Conservation (phyloP, 371 early-diverging fungal genomes). For the Lichtheimia ornata region DNA sequence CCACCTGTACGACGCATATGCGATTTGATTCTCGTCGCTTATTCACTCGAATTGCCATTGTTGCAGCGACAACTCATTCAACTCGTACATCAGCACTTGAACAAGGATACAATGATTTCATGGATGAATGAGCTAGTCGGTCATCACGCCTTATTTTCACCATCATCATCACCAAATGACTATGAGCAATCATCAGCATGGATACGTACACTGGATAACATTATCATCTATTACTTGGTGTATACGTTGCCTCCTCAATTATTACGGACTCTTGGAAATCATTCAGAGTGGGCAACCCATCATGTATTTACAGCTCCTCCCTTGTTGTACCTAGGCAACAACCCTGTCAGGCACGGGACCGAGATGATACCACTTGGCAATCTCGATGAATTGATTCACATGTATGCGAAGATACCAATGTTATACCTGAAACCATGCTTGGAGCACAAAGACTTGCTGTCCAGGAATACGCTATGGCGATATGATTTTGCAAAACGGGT, state of each 20-base stretch:
- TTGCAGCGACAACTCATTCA: conserved; percentile 25
- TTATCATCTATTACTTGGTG: conserved; percentile 30
- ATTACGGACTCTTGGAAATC: neutral
- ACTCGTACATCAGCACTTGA: conserved; percentile 22
- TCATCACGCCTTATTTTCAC: neutral
- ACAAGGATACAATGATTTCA: conserved; percentile 25
- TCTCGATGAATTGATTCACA: conserved; percentile 15
- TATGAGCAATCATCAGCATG: conserved; percentile 1
- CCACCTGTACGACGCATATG: conserved; percentile 34
- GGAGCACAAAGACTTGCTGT: conserved; percentile 36
- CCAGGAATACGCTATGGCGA: conserved; percentile 33
- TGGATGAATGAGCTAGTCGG: conserved; percentile 24
- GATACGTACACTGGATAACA: conserved; percentile 32
- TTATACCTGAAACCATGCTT: conserved; percentile 38
- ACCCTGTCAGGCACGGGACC: neutral
- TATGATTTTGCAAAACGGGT: conserved; percentile 32
- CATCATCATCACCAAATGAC: neutral
- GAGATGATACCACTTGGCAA: too few relatives aligned
- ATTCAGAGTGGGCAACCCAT: neutral
- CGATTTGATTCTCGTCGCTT: conserved; percentile 39
- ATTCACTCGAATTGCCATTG: conserved; percentile 31
- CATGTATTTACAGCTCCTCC: neutral
- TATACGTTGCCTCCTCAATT: conserved; percentile 25
- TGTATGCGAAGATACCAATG: conserved; percentile 37
- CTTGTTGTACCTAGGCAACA: neutral